Evolutionary conservation across 2,329 filamentous ascomycete genomes (phyloP).

Genomic region (Xylaria arbuscula): DNA sequence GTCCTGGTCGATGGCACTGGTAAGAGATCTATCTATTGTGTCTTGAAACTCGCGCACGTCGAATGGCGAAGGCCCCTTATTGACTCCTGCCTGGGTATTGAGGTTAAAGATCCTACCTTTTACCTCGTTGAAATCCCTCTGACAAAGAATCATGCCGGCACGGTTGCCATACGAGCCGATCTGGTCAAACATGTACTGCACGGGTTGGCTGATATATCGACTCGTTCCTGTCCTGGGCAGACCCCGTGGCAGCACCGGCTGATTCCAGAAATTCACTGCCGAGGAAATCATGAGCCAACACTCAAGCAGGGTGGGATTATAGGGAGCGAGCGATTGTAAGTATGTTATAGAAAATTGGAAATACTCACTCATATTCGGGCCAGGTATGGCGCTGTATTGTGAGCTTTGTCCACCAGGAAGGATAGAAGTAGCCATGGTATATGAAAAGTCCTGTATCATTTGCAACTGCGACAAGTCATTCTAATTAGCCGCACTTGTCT

Average conservation of each 20-base stretch:
- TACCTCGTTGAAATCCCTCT: neutral
- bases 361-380: neutral
- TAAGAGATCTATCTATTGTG: neutral
- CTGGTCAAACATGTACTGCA: neutral
- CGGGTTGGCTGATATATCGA: neutral
- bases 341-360: neutral
- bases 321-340: no score
- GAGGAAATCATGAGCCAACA: neutral
- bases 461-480: neutral
- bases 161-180: neutral
- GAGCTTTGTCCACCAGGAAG: neutral
- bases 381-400: neutral
- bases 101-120: conserved; percentile 3
- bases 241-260: neutral
- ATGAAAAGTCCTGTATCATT: neutral
- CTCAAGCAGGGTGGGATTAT: no score
- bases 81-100: neutral
- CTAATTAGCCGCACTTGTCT: neutral
- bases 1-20: neutral
- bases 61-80: neutral
- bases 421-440: neutral
- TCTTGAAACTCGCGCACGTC: neutral
- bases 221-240: neutral
- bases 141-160: neutral
- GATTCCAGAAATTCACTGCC: neutral